These are phyloP conservation scores for Metschnikowia lachancei DNA, from an alignment of 805 yeast genomes.

Conservation along the genomic window DNA sequence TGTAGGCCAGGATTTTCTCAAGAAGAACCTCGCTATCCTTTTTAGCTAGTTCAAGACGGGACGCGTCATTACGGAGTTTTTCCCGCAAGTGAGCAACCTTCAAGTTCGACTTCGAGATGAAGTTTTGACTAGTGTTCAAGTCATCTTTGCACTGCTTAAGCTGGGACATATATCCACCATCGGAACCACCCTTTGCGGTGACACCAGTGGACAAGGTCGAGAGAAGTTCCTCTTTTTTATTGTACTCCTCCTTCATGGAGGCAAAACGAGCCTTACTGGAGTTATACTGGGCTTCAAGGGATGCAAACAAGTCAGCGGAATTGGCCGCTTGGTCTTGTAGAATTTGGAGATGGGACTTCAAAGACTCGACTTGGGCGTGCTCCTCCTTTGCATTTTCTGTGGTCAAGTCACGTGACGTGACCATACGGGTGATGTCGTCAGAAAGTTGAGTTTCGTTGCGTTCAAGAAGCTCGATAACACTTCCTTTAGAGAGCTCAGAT, in stretches of 20 bases:
- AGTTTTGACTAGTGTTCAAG: constrained; percentile 51
- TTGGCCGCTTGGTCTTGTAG: constrained; percentile 35
- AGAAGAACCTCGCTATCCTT: constrained; percentile 43
- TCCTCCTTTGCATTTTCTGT: constrained; percentile 53
- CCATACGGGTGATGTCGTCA: constrained; percentile 64
- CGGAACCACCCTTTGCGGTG: constrained; percentile 73
- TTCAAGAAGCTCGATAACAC: constrained; percentile 59
- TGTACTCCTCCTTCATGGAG: constrained; percentile 45
- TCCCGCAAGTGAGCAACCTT: constrained; percentile 54
- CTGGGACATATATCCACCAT: constrained; percentile 76
- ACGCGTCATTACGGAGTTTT: constrained; percentile 48
- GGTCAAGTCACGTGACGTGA: constrained; percentile 60
- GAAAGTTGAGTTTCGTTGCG: constrained; percentile 50
- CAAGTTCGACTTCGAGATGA: constrained; percentile 57
- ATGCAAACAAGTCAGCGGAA: constrained; percentile 37
- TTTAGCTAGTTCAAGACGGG: constrained; percentile 53
- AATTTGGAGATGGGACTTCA: constrained; percentile 31
- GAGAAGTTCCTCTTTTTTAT: constrained; percentile 70
- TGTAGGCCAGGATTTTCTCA: constrained; percentile 44
- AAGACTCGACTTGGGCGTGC: constrained; percentile 11
- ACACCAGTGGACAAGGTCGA: constrained; percentile 85
- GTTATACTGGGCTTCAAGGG: constrained; percentile 46
- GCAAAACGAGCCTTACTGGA: constrained; percentile 44
- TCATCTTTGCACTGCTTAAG: constrained; percentile 59
- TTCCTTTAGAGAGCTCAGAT: constrained; percentile 58